These are phyloP conservation scores for Teratosphaeria pseudoeucalypti DNA, from an alignment of 2,329 filamentous ascomycete species.

Conservation along the genomic window DNA sequence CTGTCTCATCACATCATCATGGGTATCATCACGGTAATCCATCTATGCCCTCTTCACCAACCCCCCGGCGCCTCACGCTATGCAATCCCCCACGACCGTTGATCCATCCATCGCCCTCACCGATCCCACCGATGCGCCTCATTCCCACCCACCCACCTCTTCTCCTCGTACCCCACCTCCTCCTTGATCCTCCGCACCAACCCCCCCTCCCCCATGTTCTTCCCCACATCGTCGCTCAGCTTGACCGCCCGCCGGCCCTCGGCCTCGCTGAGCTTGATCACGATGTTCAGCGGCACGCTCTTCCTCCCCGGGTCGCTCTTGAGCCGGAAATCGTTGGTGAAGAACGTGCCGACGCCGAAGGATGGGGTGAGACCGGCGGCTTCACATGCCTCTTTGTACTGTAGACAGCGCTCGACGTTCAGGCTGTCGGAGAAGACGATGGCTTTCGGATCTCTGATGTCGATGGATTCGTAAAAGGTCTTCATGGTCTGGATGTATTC, in stretches of 20 bases:
- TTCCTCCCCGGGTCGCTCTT: slow-evolving; percentile 59
- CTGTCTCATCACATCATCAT: neutral
- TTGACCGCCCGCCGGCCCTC: slow-evolving; percentile 76
- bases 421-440: slow-evolving; percentile 95
- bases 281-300: slow-evolving; percentile 87
- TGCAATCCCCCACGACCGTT: too few relatives aligned
- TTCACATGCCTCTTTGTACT: slow-evolving; percentile 80
- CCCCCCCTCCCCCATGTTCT: slow-evolving; percentile 81
- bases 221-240: slow-evolving; percentile 76
- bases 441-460: slow-evolving; percentile 66
- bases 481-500: slow-evolving; percentile 70
- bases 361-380: slow-evolving; percentile 63
- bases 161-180: slow-evolving; percentile 75
- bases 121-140: slow-evolving; percentile 73
- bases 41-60: neutral
- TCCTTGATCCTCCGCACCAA: slow-evolving; percentile 77
- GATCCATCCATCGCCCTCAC: neutral
- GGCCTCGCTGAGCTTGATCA: slow-evolving; percentile 90
- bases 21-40: neutral
- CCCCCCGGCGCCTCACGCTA: neutral
- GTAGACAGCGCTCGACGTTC: slow-evolving; percentile 78
- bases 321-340: slow-evolving; percentile 72
- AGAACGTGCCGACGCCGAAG: slow-evolving; percentile 89
- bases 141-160: slow-evolving; percentile 71
- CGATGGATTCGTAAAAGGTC: slow-evolving; percentile 66